Base-by-base conservation (phyloP, 1,284 basidiomycete genomes). In the Kwoniella shivajii region DNA sequence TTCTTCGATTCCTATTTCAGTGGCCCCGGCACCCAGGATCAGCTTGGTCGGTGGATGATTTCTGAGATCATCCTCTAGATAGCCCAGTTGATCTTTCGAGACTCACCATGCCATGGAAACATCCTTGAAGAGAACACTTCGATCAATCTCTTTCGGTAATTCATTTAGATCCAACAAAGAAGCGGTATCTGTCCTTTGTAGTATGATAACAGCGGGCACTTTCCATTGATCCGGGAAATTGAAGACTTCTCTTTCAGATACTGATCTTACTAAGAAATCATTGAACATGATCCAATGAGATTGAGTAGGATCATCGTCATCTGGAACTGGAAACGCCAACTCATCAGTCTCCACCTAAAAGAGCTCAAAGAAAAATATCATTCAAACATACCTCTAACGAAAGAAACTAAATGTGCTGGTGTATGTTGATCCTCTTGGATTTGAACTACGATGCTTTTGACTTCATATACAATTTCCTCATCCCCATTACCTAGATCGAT, bases 181-280 rank as follows among this genome's bases (percentile, higher is more conserved):
- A 16, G 73, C 74, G 6, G 82, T 69, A 67, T 97, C 90, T 10
- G 83, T 78, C 13, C 93, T 84, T 74, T 97, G 92, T 45, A 92
- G 84, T 72, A 96, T 89, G 26, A 99, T 71, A 14, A 98, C 85
- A 0, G 92, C 86, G 0, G 96, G 96, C 33, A 89, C 91, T 83
- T 99, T 98, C 95, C 95, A 99, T 39, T 81, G 82, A n/a, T 84
- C 87, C 4, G 88, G 84, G 72, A 97, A 94, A 65, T 88, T 86
- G 52, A 98, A 78, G 0, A 90, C 95, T 63, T 98, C 94, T 27
- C 85, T 83, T 74, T 94, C 89, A 0, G 86, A 80, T 26, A 98
- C 85, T 52, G 89, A 89, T 43, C 84, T 83, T 5, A 99, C 96
- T 2, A 89, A 83, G 72, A 99, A 99, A 74, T 99, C 95, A 72